These are phyloP conservation scores for Metschnikowia koreensis DNA, from an alignment of 805 yeast species.

Conservation along the genomic window DNA sequence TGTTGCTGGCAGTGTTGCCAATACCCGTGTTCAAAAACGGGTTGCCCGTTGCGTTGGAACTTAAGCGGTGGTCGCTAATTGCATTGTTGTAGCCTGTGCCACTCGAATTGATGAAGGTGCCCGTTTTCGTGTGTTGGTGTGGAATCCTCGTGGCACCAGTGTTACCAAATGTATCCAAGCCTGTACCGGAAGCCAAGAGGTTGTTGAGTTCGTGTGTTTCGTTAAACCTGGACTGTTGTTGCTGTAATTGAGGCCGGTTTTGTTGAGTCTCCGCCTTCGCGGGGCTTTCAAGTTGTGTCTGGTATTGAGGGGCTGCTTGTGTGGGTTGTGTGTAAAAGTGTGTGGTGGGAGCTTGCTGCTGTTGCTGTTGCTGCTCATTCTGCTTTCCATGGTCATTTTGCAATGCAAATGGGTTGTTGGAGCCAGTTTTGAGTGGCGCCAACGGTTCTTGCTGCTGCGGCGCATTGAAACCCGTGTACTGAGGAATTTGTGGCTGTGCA, in stretches of 20 bases:
- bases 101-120: conserved; percentile 78
- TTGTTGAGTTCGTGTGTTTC: conserved; percentile 67
- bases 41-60: conserved; percentile 46
- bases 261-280: conserved; percentile 33
- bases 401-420: conserved; percentile 77
- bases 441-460: conserved; percentile 25
- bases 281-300: conserved; percentile 17
- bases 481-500: conserved; percentile 31
- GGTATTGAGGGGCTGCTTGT: too few relatives aligned
- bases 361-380: conserved; percentile 16
- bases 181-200: conserved; percentile 81
- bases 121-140: conserved; percentile 85
- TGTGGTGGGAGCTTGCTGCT: conserved; percentile 11
- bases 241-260: conserved; percentile 28
- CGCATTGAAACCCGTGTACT: conserved; percentile 19
- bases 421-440: conserved; percentile 63
- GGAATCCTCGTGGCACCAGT: conserved; percentile 83
- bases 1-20: conserved; percentile 25
- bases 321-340: conserved; percentile 14
- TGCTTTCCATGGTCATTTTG: conserved; percentile 19
- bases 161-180: conserved; percentile 91
- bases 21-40: conserved; percentile 67
- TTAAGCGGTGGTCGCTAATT: conserved; percentile 33
- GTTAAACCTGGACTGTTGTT: conserved; percentile 33
- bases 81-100: conserved; percentile 74